phyloP scores from a whole-genome alignment of 176 grass and related monocot genomes.

The Olyra latifolia region DNA sequence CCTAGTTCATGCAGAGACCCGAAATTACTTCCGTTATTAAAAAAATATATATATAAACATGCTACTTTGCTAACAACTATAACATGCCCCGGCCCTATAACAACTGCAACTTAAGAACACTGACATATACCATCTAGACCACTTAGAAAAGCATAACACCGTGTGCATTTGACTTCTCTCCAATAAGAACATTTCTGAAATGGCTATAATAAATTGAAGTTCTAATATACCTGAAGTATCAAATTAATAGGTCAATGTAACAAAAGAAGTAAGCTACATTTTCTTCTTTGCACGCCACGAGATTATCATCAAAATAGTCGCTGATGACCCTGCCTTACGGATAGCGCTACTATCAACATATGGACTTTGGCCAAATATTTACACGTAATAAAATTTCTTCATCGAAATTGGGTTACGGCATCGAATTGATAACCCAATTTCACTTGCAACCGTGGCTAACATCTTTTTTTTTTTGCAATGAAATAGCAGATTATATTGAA shows the following conservation, averaged over 20 bases:
- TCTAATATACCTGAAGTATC: not conserved
- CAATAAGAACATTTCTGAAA: not conserved
- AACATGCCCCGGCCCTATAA: not conserved
- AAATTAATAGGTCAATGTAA: not conserved
- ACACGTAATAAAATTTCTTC: no score
- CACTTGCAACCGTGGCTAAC: not conserved
- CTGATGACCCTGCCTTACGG: not conserved
- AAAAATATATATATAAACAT: constrained; percentile 9
- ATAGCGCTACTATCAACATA: not conserved
- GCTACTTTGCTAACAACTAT: not conserved
- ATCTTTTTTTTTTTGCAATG: no score
- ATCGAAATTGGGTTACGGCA: not conserved
- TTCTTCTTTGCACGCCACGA: not conserved
- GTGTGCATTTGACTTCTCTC: not conserved
- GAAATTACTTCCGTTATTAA: no score
- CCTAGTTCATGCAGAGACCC: no score
- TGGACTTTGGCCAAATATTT: no score
- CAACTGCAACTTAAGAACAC: not conserved
- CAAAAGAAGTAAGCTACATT: not conserved
- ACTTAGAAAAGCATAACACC: not conserved
- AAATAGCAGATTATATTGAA: no score
- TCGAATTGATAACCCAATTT: not conserved
- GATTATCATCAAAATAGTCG: not conserved
- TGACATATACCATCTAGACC: not conserved
- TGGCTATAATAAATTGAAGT: not conserved